A percentile compares a stretch with the other conserved stretches of the same genome.
Conservation (phyloP, 352 stramenopile species). For the Phytophthora quininea region DNA sequence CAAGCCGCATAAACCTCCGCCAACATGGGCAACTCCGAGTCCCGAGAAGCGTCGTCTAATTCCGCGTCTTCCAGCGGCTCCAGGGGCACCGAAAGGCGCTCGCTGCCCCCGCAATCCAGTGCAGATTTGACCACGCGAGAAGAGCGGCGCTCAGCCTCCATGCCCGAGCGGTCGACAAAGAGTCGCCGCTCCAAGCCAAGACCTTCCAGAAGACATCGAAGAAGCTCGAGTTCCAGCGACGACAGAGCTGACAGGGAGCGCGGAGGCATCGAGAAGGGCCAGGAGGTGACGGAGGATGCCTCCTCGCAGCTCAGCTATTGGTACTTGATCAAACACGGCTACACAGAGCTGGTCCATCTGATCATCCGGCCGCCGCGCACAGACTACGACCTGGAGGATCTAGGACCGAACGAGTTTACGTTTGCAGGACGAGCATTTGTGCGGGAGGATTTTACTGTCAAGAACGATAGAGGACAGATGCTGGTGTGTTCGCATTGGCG, state of each 20-base stretch:
- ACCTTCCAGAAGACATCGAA: conserved; percentile 19
- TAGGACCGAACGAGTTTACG: conserved; percentile 91
- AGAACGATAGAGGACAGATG: conserved; percentile 79
- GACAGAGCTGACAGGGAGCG: conserved; percentile 41
- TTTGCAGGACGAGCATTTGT: conserved; percentile 90
- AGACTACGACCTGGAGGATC: conserved; percentile 89
- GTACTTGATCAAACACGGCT: conserved; percentile 89
- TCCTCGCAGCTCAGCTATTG: conserved; percentile 82
- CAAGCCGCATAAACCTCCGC: conserved; percentile 10
- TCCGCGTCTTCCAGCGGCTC: conserved; percentile 26
- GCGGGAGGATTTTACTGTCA: conserved; percentile 91
- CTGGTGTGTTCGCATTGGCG: conserved; percentile 97
- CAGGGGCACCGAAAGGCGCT: conserved; percentile 12
- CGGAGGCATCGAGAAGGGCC: conserved; percentile 76
- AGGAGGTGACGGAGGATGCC: conserved; percentile 77
- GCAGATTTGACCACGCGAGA: conserved; percentile 9
- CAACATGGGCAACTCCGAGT: conserved; percentile 69
- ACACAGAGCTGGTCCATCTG: conserved; percentile 96
- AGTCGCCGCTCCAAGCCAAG: conserved; percentile 16
- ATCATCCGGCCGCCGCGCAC: conserved; percentile 97
- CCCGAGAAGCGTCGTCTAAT: conserved; percentile 24
- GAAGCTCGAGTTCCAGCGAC: conserved; percentile 21
- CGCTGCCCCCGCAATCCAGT: conserved; percentile 24
- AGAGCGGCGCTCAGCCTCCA: conserved; percentile 37
- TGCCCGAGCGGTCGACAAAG: conserved; percentile 23